Evolutionary conservation across 441 rosid genomes (phyloP), one percentile per base, ranked within the genome.

Genomic region (Erysimum cheiri): DNA sequence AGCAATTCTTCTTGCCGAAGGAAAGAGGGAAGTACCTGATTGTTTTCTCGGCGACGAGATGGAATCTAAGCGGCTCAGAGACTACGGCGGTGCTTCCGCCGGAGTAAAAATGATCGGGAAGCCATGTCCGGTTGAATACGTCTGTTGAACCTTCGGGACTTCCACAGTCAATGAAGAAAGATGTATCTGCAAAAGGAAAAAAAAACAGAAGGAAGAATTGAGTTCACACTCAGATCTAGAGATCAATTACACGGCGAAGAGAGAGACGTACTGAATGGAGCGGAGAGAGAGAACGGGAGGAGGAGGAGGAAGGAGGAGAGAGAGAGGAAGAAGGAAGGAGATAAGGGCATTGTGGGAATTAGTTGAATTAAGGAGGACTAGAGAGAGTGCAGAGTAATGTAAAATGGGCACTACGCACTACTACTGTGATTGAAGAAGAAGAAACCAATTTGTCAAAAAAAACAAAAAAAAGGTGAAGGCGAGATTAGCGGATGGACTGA

Each of bases 1-100:
- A 96, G 86, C 99, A 96, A 78, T 91, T 96, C 84, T 92, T 92
- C 69, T 92, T 92, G 14, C 99, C 98, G 70, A 85, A 87, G 59
- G 99, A 92, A 59, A 83, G 87, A 4, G 98, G 98, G 87, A 96
- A 96, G 77, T 69, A 92, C 59, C 98, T 91, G 73, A 96, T 81
- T 22, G 87, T 86, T 72, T 81, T 91, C 80, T 96, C 98, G 13
- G 84, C 86, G 3, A 75, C 82, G 66, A 67, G 83, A 7, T 64
- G 82, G 85, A 92, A 96, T 68, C 73, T 88, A 39, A 96, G 89
- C 3, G 99, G 98, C 86, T 90, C 96, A 15, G 99, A 96, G 36
- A 96, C 99, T 3, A 82, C 79, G 46, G 87, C 71, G 60, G 84
- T 17, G 62, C 76, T 56, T 17, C 99, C 99, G 47, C 97, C 96